These are phyloP conservation scores for Coemansia sp. DNA, from an alignment of 192 early-diverging fungal genomes.

Conservation along the genomic window DNA sequence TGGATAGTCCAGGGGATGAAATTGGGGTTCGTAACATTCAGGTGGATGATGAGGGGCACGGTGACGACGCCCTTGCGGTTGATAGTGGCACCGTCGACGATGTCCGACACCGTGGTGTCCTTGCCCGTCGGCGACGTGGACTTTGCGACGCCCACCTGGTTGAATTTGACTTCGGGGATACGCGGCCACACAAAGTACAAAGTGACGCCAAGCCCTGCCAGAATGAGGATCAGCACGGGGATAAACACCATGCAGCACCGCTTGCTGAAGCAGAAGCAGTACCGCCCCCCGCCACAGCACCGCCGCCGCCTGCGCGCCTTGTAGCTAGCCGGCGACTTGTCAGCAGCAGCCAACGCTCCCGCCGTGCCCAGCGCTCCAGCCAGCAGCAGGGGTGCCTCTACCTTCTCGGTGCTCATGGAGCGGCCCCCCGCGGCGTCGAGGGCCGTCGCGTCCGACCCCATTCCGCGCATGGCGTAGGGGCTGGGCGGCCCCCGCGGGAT, in stretches of 20 bases:
- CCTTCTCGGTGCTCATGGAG: not conserved
- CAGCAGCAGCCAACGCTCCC: slow-evolving; percentile 4
- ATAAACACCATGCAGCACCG: slow-evolving; percentile 48
- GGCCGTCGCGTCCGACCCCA: slow-evolving; percentile 20
- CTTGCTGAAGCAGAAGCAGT: slow-evolving; percentile 53
- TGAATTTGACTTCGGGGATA: slow-evolving; percentile 42
- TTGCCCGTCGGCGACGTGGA: not conserved
- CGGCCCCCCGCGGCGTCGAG: not conserved
- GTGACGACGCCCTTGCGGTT: slow-evolving; percentile 51
- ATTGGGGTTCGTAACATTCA: slow-evolving; percentile 57
- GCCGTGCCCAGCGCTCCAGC: not conserved
- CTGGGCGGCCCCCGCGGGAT: not conserved
- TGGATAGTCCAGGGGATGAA: slow-evolving; percentile 57
- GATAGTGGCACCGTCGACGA: slow-evolving; percentile 30
- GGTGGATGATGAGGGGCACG: slow-evolving; percentile 53
- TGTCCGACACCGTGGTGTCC: slow-evolving; percentile 14
- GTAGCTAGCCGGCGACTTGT: slow-evolving; percentile 23
- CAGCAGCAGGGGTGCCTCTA: not conserved
- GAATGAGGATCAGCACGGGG: slow-evolving; percentile 36
- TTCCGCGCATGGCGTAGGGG: not conserved
- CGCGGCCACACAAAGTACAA: slow-evolving; percentile 55
- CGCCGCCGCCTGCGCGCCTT: slow-evolving; percentile 13
- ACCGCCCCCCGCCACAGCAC: slow-evolving; percentile 52
- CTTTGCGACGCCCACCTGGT: slow-evolving; percentile 28
- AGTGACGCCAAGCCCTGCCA: slow-evolving; percentile 49